phyloP scores from a whole-genome alignment of 495 filamentous ascomycete genomes.

The Clohesyomyces aquaticus region DNA sequence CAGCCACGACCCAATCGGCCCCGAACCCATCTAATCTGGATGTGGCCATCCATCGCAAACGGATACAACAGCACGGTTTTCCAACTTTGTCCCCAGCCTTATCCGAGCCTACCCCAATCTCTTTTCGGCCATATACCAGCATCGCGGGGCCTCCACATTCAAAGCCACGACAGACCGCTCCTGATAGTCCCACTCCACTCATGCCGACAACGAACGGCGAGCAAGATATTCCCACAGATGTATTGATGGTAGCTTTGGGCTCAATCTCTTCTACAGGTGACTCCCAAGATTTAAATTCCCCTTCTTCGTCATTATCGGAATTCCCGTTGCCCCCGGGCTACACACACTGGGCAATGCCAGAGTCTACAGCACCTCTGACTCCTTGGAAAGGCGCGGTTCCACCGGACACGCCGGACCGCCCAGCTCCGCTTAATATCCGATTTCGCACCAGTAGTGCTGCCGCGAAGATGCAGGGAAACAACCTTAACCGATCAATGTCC shows the following conservation, averaged over 20 bases:
- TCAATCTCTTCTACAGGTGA: neutral
- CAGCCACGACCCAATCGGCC: too few species aligned
- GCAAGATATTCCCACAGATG: neutral
- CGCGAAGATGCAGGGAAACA: neutral
- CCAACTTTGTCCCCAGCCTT: too few species aligned
- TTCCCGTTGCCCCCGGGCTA: neutral
- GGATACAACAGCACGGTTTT: too few species aligned
- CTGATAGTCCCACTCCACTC: neutral
- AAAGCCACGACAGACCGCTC: neutral
- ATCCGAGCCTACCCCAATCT: too few species aligned
- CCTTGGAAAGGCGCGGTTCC: conserved; percentile 5
- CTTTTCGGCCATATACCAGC: too few species aligned
- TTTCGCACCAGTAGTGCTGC: conserved; percentile 5
- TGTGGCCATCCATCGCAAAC: too few species aligned
- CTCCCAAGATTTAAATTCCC: too few species aligned
- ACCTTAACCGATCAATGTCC: neutral
- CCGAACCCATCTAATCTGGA: too few species aligned
- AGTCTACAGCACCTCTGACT: neutral
- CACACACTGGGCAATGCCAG: neutral
- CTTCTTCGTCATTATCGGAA: neutral
- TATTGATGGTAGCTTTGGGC: neutral
- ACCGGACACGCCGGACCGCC: conserved; percentile 30
- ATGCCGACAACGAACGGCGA: neutral
- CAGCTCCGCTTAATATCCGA: conserved; percentile 28
- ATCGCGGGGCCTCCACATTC: neutral